Base-by-base conservation (phyloP, 2,329 filamentous ascomycete species). In the Aspergillus niger region DNA sequence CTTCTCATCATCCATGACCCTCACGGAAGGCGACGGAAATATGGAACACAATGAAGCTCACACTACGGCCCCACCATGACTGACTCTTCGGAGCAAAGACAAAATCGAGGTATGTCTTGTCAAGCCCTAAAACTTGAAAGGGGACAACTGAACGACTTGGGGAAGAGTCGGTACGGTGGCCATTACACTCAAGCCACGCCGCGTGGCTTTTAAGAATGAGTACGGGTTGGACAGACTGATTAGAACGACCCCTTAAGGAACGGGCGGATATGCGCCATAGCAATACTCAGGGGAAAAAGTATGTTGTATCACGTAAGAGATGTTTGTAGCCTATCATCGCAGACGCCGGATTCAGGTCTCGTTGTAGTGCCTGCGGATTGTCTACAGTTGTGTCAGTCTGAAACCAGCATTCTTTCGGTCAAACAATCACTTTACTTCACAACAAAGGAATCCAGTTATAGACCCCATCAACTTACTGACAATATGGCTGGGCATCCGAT, bases 1-100 rank as follows among this genome's bases (percentile, higher is more conserved):
- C 47, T 50, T 24, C 47, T 36, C 44, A 49, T 28, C 22, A 30
- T 28, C 26, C 44, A 30, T 11, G 26, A 20, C 26, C 47, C 47
- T 50, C 26, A n/a, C 47, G 47, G 47, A 50, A 50, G 47, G n/a
- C 26, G 28, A 30, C 47, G 47, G 47, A 50, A 50, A 28, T 17
- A 28, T 28, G 47, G 15, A 28, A 30, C 30, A 32, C n/a, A 50
- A 30, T 50, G 28, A 32, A 30, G 17, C 7, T 10, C 26, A 11
- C 47, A n/a, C 17, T 6, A 8, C 47, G 32, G 47, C n/a, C 47
- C 47, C 26, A 32, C 47, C 24, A 17, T 50, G 28, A 20, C 26
- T 7, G 17, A 20, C 6, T n/a, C 44, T 32, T 32, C 32, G 11
- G 4, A 6, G 32, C 4, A 6, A n/a, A 50, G 15, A 32, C 8